A percentile compares a stretch with the other conserved stretches of the same genome.
phyloP scores from a whole-genome alignment of 2,329 filamentous ascomycete species.

The Xylaria sp. region DNA sequence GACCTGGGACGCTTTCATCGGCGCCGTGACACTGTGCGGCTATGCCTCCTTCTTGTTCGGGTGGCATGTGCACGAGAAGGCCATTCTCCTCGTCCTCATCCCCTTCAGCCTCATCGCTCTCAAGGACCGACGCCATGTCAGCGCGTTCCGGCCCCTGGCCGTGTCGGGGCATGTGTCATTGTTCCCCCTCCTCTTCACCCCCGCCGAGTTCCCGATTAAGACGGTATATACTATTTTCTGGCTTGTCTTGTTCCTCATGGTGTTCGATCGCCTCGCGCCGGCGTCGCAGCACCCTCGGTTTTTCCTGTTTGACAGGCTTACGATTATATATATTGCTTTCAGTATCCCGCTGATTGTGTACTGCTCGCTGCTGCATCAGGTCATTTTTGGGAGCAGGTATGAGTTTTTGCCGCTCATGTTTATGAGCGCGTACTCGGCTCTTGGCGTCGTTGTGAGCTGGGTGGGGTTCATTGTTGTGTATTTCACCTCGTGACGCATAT shows the following conservation, averaged over 20 bases:
- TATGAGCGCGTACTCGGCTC: constrained; percentile 89
- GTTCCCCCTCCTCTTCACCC: constrained; percentile 91
- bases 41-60: constrained; percentile 97
- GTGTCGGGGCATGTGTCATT: constrained; percentile 95
- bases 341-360: constrained; percentile 90
- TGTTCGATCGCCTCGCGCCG: constrained; percentile 86
- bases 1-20: constrained; percentile 88
- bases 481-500: constrained; percentile 65
- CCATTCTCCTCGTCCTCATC: constrained; percentile 90
- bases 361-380: constrained; percentile 79
- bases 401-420: constrained; percentile 98
- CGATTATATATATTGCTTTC: constrained; percentile 84
- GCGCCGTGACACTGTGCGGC: constrained; percentile 87
- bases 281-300: constrained; percentile 80
- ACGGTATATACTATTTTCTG: constrained; percentile 91
- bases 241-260: constrained; percentile 83
- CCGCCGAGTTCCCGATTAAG: constrained; percentile 92
- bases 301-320: constrained; percentile 90
- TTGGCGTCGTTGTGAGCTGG: constrained; percentile 97
- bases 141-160: constrained; percentile 88
- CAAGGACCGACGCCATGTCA: constrained; percentile 85
- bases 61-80: constrained; percentile 99
- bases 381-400: constrained; percentile 81
- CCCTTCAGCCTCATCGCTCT: constrained; percentile 93
- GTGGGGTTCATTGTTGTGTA: constrained; percentile 92